Evolutionary conservation across 1,284 basidiomycete species (phyloP), one percentile per base, ranked within the genome.

Genomic region (Ganoderma lucidum): DNA sequence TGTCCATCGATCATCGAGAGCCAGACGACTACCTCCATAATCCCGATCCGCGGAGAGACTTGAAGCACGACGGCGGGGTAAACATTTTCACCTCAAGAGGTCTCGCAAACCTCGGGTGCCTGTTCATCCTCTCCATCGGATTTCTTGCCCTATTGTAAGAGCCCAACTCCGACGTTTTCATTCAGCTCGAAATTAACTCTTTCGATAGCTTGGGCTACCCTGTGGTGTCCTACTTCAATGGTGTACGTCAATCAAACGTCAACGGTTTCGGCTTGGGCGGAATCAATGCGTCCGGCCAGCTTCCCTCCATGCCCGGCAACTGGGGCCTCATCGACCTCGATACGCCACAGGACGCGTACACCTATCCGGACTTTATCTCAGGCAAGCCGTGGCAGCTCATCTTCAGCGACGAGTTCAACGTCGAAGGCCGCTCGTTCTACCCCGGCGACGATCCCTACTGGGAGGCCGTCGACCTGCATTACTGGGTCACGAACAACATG

Each of bases 401-500:
- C 2, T 97, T 93, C 78, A 95, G 93, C 59, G 96, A 97, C 80
- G 96, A 97, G 82, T 98, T 98, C 80, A 91, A 97, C 66, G 83
- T 83, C 15, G 91, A 93, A 15, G 93, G 89, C 2, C 88, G 96
- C 42, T 88, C 92, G 0, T 97, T 97, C 80, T 96, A 93, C 80
- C 85, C 87, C 61, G 80, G 83, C 45, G 86, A 88, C 67, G 88
- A 89, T 69, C 84, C 88, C 9, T 89, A 87, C 76, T 93, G 90
- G 90, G 90, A 91, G 75, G 90, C 90, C 2, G 86, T 86, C 8
- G 88, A 93, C 75, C 79, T 93, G 39, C 88, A 92, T 78, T 92
- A 91, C 78, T 91, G 90, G 90, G 83, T 78, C 65, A 83, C 82
- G 39, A 85, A 86, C 73, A 88, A 90, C 78, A 75, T 90, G 72